A percentile compares a stretch with the other conserved stretches of the same genome.
Evolutionary conservation across 2,329 filamentous ascomycete species (phyloP).

Genomic region (Talaromyces amestolkiae): DNA sequence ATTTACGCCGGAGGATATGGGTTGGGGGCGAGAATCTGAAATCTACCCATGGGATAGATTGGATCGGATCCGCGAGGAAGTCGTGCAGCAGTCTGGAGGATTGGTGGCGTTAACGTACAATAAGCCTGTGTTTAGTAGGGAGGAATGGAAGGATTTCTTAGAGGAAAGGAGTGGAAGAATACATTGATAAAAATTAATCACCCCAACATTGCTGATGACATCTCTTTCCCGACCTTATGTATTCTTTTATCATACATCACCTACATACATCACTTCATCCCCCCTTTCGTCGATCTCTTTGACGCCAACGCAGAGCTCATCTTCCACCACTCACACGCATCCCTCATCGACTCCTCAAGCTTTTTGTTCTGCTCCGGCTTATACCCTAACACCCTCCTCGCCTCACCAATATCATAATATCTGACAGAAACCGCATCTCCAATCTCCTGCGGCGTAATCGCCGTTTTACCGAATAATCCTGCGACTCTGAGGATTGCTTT

Average conservation of each 20-base stretch:
- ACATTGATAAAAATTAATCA: too few species aligned
- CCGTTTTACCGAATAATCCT: constrained; percentile 1
- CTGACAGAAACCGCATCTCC: constrained; percentile 13
- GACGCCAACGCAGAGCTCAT: background rate
- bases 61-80: background rate
- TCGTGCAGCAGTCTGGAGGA: background rate
- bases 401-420: constrained; percentile 13
- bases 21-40: background rate
- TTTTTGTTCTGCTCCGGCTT: constrained; percentile 5
- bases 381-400: constrained; percentile 9
- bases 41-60: background rate
- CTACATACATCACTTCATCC: background rate
- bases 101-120: background rate
- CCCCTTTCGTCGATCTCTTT: background rate
- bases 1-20: background rate
- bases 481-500: background rate
- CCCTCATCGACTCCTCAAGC: constrained; percentile 8
- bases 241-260: background rate
- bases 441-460: constrained; percentile 11
- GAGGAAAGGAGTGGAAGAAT: background rate
- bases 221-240: background rate
- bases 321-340: background rate
- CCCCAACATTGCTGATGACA: background rate
- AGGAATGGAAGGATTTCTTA: background rate
- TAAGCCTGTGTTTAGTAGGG: background rate